Conservation (phyloP, 371 early-diverging fungal species). For the Rhizopus arrhizus region DNA sequence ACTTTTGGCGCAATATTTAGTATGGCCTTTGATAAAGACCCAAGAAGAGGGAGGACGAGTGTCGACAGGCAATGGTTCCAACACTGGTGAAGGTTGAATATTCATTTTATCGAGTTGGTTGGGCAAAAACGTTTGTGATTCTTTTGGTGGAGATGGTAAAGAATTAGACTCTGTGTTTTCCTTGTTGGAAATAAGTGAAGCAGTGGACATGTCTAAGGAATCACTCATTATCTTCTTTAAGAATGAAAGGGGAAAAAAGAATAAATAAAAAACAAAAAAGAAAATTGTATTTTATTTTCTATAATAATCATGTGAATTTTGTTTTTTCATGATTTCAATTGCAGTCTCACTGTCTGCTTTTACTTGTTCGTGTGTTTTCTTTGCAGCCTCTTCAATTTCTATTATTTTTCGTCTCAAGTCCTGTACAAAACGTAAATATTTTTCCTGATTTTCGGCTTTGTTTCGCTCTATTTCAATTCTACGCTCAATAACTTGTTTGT, state of each 20-base stretch:
- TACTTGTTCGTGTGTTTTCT: too few species aligned
- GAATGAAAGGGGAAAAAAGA: neutral
- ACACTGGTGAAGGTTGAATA: neutral
- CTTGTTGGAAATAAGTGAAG: slow-evolving; percentile 28
- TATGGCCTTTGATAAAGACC: slow-evolving; percentile 32
- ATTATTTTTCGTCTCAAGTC: too few species aligned
- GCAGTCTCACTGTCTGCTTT: too few species aligned
- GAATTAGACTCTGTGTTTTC: slow-evolving; percentile 2
- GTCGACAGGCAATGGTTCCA: slow-evolving; percentile 1
- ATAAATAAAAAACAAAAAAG: slow-evolving; percentile 3
- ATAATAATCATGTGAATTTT: neutral
- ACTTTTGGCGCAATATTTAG: slow-evolving; percentile 20
- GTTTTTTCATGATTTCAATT: too few species aligned
- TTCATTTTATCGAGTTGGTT: neutral
- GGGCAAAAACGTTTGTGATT: neutral
- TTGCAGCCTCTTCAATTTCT: neutral
- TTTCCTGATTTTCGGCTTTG: too few species aligned
- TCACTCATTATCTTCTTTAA: slow-evolving; percentile 3
- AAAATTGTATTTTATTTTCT: neutral
- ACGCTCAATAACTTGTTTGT: too few species aligned
- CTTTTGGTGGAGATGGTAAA: slow-evolving; percentile 6
- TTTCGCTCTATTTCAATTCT: too few species aligned
- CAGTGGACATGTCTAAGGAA: slow-evolving; percentile 43
- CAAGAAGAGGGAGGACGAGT: slow-evolving; percentile 23
- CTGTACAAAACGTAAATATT: too few species aligned